Evolutionary conservation across 345 rosid genomes (phyloP), one percentile per base, ranked within the genome.

Genomic region (Citrus hindsii): DNA sequence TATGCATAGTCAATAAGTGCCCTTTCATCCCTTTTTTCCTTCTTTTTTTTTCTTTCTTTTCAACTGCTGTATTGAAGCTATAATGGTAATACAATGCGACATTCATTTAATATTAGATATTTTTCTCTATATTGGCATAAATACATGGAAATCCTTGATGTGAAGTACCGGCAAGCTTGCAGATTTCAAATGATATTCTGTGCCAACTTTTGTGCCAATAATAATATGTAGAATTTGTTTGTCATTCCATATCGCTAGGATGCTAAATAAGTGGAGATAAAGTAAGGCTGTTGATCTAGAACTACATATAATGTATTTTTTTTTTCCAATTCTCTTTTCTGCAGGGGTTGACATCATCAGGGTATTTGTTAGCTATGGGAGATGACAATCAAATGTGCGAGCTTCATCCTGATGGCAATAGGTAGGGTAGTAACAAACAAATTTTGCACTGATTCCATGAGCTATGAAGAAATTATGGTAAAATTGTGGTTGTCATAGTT

Each of bases 391-490:
- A 89, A 80, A 89, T 91, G 94, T 93, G 86, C 40, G 97, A 95
- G 83, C 98, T 95, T 85, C 98, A 92, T 83, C 98, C 98, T 71
- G 97, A 95, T 84, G 98, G 97, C 76, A 95, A 95, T 74, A 95
- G 98, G 94, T 95, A 85, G 62, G 61, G 9, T 46, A 33, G 0
- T 53, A 72, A 18, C 69, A 48, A 76, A 22, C 60, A 35, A 46
- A 38, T n/a, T 13, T 71, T 18, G 56, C 38, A 48, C 24, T 48
- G 21, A 22, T 75, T 33, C 62, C 32, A n/a, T 56, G 74, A 33
- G 27, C 67, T 24, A 30, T 42, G 46, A 30, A 53, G 40, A 63
- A 28, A 72, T 60, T 66, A 37, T 46, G 4, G 46, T 66, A 35
- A 38, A 38, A 63, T 3, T 7, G 24, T 21, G 37, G 18, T 30